A percentile compares a stretch with the other conserved stretches of the same genome.
Conservation (phyloP, 2,329 filamentous ascomycete genomes). For the Davidsoniella neocaledoniae region DNA sequence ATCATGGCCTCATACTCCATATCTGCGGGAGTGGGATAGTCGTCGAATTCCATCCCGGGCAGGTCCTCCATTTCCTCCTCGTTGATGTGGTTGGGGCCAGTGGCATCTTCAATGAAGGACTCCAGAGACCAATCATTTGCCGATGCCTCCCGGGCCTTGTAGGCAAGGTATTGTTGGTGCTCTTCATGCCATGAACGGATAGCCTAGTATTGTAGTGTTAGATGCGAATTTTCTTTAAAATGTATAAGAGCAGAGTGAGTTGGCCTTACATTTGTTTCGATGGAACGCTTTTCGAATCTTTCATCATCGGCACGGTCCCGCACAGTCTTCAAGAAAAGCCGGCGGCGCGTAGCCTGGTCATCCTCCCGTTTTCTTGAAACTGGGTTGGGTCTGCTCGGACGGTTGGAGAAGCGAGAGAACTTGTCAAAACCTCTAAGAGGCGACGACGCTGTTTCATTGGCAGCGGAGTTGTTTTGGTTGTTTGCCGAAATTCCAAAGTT, state of each 20-base stretch:
- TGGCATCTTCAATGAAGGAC: constrained; percentile 10
- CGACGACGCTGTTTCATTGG: not conserved
- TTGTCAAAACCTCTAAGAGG: constrained; percentile 3
- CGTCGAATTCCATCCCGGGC: constrained; percentile 7
- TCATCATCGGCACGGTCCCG: constrained; percentile 42
- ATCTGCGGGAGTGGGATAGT: constrained; percentile 5
- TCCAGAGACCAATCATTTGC: constrained; percentile 8
- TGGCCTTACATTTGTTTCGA: constrained; percentile 34
- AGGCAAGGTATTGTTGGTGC: constrained; percentile 12
- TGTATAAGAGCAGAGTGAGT: not conserved
- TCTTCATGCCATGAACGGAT: constrained; percentile 13
- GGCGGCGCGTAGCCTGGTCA: constrained; percentile 44
- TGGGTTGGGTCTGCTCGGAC: constrained; percentile 45
- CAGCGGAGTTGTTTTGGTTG: not conserved
- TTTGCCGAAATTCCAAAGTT: not conserved
- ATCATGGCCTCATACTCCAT: constrained; percentile 6
- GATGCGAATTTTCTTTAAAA: not conserved
- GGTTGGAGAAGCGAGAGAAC: constrained; percentile 33
- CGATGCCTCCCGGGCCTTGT: constrained; percentile 10
- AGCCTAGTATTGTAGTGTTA: not conserved
- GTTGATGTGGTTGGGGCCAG: not conserved
- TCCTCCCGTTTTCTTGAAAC: constrained; percentile 43
- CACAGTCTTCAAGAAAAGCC: constrained; percentile 53
- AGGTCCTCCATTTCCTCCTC: constrained; percentile 2
- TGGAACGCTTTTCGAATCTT: constrained; percentile 41